phyloP scores from a whole-genome alignment of 306 rosid species.

The Dryas alaskensis region DNA sequence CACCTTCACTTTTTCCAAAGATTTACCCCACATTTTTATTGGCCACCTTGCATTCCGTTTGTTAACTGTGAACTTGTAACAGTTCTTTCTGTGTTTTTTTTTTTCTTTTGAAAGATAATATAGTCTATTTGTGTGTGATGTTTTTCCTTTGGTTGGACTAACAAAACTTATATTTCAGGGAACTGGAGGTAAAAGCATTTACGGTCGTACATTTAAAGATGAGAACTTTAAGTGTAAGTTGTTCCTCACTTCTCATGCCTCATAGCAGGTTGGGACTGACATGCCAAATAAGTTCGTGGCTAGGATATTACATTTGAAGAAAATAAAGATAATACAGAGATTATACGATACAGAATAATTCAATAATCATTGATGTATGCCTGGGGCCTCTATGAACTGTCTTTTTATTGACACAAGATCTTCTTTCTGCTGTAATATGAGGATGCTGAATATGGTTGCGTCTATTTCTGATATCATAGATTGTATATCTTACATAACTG shows the following conservation, averaged over 20 bases:
- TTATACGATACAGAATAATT: not conserved
- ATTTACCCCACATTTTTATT: not conserved
- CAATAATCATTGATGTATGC: not conserved
- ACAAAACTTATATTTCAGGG: conserved; percentile 47
- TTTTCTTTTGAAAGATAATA: too few species aligned
- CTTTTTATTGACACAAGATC: not conserved
- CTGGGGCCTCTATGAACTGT: not conserved
- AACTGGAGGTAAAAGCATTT: conserved; percentile 94
- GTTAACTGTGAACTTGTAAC: not conserved
- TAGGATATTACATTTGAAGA: not conserved
- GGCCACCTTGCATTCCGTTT: not conserved
- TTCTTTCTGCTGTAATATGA: not conserved
- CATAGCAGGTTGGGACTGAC: not conserved
- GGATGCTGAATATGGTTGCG: not conserved
- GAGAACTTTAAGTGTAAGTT: conserved; percentile 91
- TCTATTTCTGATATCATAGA: not conserved
- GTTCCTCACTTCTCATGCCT: conserved; percentile 12
- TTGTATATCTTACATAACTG: not conserved
- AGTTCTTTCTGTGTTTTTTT: not conserved
- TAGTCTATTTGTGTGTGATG: not conserved
- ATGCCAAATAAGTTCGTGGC: not conserved
- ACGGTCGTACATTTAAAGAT: conserved; percentile 93
- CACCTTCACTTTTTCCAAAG: not conserved
- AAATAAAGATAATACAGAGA: not conserved
- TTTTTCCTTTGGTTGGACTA: not conserved